Evolutionary conservation across 768 basidiomycete species (phyloP).

Genomic region (Leccinum subtestaceum): DNA sequence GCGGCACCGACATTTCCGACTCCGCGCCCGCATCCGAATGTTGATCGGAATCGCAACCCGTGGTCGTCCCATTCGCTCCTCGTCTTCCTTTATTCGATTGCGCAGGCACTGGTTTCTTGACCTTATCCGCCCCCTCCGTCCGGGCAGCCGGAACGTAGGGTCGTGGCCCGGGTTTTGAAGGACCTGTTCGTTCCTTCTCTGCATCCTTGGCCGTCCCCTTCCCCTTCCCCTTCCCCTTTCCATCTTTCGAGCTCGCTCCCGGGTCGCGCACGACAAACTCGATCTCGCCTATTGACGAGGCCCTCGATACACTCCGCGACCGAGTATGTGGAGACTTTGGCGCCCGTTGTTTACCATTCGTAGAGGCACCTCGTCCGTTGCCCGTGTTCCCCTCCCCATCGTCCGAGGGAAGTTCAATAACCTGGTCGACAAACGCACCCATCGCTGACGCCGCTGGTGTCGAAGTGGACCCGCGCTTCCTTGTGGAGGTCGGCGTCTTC

Average conservation of each 20-base stretch:
- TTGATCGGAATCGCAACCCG: slow-evolving; percentile 2
- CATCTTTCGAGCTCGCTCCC: background rate
- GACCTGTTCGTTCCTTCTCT: background rate
- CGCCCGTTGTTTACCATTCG: background rate
- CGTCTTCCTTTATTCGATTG: background rate
- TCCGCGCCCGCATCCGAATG: background rate
- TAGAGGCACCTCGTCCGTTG: background rate
- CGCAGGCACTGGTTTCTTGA: background rate
- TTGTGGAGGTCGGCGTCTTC: slow-evolving; percentile 5
- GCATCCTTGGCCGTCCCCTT: background rate
- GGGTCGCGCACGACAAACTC: background rate
- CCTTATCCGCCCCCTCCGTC: background rate
- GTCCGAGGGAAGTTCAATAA: slow-evolving; percentile 23
- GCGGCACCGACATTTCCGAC: slow-evolving; percentile 11
- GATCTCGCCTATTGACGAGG: slow-evolving; percentile 3
- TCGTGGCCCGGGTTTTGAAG: background rate
- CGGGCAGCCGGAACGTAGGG: background rate
- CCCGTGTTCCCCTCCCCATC: slow-evolving; percentile 9
- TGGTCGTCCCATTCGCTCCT: background rate
- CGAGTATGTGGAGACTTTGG: background rate
- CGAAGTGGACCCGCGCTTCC: background rate
- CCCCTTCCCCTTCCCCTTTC: background rate
- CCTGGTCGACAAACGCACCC: slow-evolving; percentile 19
- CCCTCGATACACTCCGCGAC: background rate
- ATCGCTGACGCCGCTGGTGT: slow-evolving; percentile 1